Conservation (phyloP, 805 yeast species). For the Barnettozyma vustinii region DNA sequence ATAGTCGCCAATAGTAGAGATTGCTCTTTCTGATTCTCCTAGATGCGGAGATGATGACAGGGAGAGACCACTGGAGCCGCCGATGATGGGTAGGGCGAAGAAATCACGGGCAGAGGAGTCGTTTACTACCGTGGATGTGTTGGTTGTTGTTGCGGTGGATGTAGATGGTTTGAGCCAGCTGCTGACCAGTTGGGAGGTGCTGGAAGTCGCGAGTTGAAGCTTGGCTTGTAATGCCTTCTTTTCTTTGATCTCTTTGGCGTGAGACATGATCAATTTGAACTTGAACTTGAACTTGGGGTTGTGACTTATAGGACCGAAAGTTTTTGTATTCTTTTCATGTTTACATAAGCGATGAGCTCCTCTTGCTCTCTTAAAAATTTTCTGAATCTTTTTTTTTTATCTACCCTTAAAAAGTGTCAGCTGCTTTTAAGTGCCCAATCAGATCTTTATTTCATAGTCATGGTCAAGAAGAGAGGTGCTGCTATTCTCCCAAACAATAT, state of each 20-base stretch:
- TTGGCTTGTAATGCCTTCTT: conserved; percentile 23
- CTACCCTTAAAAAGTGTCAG: background rate
- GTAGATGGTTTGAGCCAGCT: conserved; percentile 19
- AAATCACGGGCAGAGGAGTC: conserved; percentile 20
- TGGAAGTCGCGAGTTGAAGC: conserved; percentile 18
- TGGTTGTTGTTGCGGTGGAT: background rate
- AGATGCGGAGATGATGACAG: background rate
- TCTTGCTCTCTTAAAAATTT: conserved; percentile 3
- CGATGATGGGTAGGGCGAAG: conserved; percentile 21
- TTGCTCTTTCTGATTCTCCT: conserved; percentile 1
- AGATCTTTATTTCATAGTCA: conserved; percentile 22
- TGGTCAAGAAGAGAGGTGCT: conserved; percentile 88
- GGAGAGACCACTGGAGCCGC: conserved; percentile 20
- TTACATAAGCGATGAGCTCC: conserved; percentile 20
- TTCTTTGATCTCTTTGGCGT: conserved; percentile 21
- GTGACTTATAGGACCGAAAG: background rate
- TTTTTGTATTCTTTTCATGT: background rate
- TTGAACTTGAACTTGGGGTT: background rate
- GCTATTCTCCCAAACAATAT: conserved; percentile 91
- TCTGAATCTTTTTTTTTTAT: background rate
- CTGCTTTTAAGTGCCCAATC: background rate
- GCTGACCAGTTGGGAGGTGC: conserved; percentile 15
- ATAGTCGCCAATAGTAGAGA: conserved; percentile 25
- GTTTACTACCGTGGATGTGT: background rate
- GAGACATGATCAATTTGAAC: conserved; percentile 16